phyloP scores from a whole-genome alignment of 345 rosid species.

The Adansonia digitata region DNA sequence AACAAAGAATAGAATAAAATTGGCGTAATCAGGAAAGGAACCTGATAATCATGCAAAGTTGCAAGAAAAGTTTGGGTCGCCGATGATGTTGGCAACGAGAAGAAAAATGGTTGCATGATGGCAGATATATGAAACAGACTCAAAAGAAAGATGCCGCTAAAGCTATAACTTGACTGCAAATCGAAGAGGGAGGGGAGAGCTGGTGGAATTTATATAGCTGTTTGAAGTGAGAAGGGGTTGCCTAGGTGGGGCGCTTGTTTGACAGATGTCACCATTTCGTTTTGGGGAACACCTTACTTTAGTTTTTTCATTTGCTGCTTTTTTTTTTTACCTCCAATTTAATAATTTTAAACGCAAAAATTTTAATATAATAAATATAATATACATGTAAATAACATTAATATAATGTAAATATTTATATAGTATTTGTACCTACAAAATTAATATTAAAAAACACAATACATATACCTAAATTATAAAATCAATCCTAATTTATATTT shows the following conservation, averaged over 20 bases:
- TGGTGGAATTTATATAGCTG: conserved; percentile 21
- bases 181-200: background rate
- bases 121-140: too few relatives aligned
- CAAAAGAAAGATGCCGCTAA: too few relatives aligned
- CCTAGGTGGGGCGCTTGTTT: background rate
- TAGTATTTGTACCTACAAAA: too few relatives aligned
- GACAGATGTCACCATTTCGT: conserved; percentile 31
- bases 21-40: conserved; percentile 7
- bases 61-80: background rate
- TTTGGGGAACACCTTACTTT: conserved; percentile 24
- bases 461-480: too few relatives aligned
- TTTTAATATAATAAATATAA: too few relatives aligned
- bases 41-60: conserved; percentile 9
- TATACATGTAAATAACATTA: too few relatives aligned
- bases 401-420: too few relatives aligned
- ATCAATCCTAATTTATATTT: background rate
- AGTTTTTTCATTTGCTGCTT: background rate
- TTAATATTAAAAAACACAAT: too few relatives aligned
- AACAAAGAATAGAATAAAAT: conserved; percentile 1
- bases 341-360: too few relatives aligned
- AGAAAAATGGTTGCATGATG: conserved; percentile 30
- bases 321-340: background rate
- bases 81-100: background rate
- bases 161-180: too few relatives aligned
- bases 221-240: background rate